phyloP scores from a whole-genome alignment of 2,329 filamentous ascomycete species.

The Venturia oleaginea region DNA sequence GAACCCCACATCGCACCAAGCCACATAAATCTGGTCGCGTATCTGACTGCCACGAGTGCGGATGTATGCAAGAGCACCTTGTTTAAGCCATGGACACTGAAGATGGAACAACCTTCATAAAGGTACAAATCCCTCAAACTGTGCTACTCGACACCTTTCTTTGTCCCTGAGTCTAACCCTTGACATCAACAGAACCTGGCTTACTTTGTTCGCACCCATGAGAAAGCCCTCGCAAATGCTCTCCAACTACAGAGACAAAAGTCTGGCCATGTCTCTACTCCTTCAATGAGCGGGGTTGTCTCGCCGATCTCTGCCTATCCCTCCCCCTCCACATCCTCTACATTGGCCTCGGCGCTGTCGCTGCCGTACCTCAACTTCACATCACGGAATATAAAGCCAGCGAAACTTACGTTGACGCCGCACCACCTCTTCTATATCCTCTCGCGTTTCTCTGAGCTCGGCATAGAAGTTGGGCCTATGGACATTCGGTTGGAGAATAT shows the following conservation, averaged over 20 bases:
- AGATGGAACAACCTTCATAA: conserved; percentile 84
- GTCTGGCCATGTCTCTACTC: conserved; percentile 56
- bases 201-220: conserved; percentile 91
- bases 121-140: conserved; percentile 38
- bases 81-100: conserved; percentile 61
- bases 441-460: conserved; percentile 87
- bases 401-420: conserved; percentile 84
- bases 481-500: conserved; percentile 92
- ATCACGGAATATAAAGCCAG: conserved; percentile 76
- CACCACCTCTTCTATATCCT: conserved; percentile 96
- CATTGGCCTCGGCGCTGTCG: conserved; percentile 75
- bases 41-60: conserved; percentile 8
- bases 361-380: conserved; percentile 77
- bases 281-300: conserved; percentile 27
- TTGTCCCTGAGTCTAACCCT: conserved; percentile 7
- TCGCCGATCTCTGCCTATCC: conserved; percentile 46
- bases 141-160: background rate
- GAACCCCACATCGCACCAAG: conserved; percentile 6
- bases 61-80: conserved; percentile 6
- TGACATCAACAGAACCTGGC: conserved; percentile 64
- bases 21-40: conserved; percentile 1
- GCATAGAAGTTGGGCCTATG: conserved; percentile 88
- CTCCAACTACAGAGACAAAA: conserved; percentile 61
- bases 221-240: conserved; percentile 93
- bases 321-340: conserved; percentile 57